Conservation (phyloP, 169 alveolate genomes). For the Ichthyophthirius multifiliis region DNA sequence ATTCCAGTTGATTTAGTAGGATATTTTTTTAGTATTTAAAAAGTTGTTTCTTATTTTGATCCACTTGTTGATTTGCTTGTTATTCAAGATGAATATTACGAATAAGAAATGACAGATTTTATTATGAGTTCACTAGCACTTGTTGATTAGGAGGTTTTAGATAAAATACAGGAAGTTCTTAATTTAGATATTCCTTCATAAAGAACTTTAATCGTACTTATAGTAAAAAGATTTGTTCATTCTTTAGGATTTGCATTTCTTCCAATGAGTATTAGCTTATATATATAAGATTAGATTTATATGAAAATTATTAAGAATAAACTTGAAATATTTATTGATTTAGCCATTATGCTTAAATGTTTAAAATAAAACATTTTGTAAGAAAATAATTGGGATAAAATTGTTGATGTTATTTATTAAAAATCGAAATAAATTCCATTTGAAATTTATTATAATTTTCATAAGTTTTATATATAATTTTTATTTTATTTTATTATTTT, state of each 20-base stretch:
- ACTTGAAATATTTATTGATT: constrained; percentile 32
- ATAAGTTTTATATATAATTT: not conserved
- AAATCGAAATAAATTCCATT: constrained; percentile 8
- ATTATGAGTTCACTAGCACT: constrained; percentile 30
- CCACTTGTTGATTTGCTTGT: constrained; percentile 43
- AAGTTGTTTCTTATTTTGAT: constrained; percentile 31
- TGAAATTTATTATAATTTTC: not conserved
- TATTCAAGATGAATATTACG: constrained; percentile 39
- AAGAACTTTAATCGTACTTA: constrained; percentile 26
- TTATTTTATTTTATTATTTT: not conserved
- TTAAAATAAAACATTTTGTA: constrained; percentile 11
- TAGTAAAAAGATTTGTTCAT: constrained; percentile 44
- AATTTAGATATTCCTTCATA: constrained; percentile 15
- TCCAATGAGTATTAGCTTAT: constrained; percentile 24
- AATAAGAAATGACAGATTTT: constrained; percentile 41
- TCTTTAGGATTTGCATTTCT: constrained; percentile 45
- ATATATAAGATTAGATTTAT: constrained; percentile 24
- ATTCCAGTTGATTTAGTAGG: constrained; percentile 41
- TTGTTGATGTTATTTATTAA: constrained; percentile 30
- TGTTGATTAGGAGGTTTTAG: constrained; percentile 28
- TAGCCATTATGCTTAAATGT: constrained; percentile 37
- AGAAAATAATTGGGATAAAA: constrained; percentile 32
- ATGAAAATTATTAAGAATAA: constrained; percentile 41
- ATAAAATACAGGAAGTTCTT: constrained; percentile 11
- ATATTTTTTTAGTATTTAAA: constrained; percentile 18